These are phyloP conservation scores for Erysimum cheiranthoides DNA, from an alignment of 345 rosid genomes.

Conservation along the genomic window DNA sequence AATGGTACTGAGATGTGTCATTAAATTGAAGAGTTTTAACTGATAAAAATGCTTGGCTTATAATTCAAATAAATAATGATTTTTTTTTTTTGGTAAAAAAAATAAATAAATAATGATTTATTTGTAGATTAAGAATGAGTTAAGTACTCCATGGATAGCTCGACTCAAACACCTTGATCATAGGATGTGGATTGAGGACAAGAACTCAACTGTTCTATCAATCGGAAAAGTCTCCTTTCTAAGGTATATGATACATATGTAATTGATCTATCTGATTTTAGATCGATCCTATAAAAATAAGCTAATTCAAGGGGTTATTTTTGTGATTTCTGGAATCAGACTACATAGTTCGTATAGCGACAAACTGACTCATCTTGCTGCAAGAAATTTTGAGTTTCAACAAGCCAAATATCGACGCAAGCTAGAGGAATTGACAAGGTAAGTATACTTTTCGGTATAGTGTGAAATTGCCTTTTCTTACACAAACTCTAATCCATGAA, in stretches of 20 bases:
- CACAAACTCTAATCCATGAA: background rate
- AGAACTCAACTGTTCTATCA: slow-evolving; percentile 49
- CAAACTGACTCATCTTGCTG: slow-evolving; percentile 54
- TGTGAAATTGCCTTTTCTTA: background rate
- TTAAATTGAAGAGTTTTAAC: background rate
- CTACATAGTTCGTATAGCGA: slow-evolving; percentile 42
- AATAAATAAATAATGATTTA: background rate
- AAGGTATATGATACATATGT: slow-evolving; percentile 49
- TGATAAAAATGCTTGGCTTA: background rate
- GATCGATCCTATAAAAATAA: background rate
- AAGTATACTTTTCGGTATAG: background rate
- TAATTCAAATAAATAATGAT: background rate
- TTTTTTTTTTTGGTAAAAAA: no score
- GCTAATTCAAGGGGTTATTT: background rate
- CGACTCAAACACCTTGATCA: slow-evolving; percentile 66
- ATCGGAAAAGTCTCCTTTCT: slow-evolving; percentile 54
- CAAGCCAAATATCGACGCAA: slow-evolving; percentile 56
- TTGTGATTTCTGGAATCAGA: slow-evolving; percentile 40
- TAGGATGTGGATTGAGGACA: slow-evolving; percentile 67
- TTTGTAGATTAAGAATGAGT: slow-evolving; percentile 55
- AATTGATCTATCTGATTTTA: background rate
- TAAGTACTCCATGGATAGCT: slow-evolving; percentile 62
- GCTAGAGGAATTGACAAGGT: slow-evolving; percentile 59
- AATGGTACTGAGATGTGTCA: slow-evolving; percentile 20
- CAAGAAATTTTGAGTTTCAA: slow-evolving; percentile 46